These are phyloP conservation scores for Dysphania ambrosioides DNA, from an alignment of 148 eudicot species.

Conservation along the genomic window DNA sequence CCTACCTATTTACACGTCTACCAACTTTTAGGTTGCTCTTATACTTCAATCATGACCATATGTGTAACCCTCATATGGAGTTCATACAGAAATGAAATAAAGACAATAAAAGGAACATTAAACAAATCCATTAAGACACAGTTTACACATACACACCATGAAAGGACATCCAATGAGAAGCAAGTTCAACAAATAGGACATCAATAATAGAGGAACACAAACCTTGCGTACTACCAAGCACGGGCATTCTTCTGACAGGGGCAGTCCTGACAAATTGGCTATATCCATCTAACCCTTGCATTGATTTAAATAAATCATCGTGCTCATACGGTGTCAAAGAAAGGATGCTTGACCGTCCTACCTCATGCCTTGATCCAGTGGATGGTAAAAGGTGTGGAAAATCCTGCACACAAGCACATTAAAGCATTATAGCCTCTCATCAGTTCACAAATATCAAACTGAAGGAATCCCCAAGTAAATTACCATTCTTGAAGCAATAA, in stretches of 20 bases:
- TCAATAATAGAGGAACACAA: constrained; percentile 1
- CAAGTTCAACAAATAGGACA: neutral
- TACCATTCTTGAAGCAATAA: neutral
- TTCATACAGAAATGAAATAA: neutral
- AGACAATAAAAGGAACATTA: neutral
- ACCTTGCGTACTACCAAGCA: constrained; percentile 50
- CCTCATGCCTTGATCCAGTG: constrained; percentile 39
- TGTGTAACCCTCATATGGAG: neutral
- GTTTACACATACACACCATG: neutral
- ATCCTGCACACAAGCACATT: constrained; percentile 37
- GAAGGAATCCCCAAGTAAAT: neutral
- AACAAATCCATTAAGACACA: neutral
- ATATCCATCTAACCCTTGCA: constrained; percentile 29
- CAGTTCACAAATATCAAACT: neutral
- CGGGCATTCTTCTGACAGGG: constrained; percentile 35
- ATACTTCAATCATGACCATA: neutral
- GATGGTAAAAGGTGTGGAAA: constrained; percentile 35
- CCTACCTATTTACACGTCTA: neutral
- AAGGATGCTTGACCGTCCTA: constrained; percentile 29
- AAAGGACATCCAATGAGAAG: neutral
- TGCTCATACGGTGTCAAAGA: constrained; percentile 32
- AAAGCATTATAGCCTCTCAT: neutral
- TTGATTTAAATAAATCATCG: constrained; percentile 36
- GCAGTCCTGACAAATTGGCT: constrained; percentile 33
- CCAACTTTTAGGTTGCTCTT: neutral